Base-by-base conservation (phyloP, 306 rosid genomes). In the Notholithocarpus densiflorus region DNA sequence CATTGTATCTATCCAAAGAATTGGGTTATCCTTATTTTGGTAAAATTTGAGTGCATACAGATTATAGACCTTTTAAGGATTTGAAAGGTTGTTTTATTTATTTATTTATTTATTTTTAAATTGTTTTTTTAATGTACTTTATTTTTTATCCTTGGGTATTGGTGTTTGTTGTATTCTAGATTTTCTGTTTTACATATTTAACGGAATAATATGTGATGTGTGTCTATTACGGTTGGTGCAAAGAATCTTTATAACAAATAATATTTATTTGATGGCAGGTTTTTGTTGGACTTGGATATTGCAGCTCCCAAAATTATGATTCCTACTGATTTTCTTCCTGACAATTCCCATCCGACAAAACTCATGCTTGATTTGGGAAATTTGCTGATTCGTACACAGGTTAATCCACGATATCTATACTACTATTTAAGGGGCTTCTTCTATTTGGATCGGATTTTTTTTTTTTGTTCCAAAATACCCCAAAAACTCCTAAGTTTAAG, bases 241-340 rank as follows among this genome's bases (percentile, higher is more conserved):
- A 66, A n/a, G 1, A 21, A 40, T 40, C 45, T 40, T 40, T 40
- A 40, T 40, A 7, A 48, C 79, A 75, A 68, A 81, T 72, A 61
- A 71, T 62, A 77, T 82, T 72, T 79, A 20, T 78, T 81, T 51
- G 79, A 62, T 87, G 73, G 68, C 84, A 95, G 99, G 92, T 95
- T 95, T 91, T 82, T 92, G 81, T 75, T 95, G 88, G 92, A 95
- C 87, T 87, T 95, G 87, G 98, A 95, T 78, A 95, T 95, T 80
- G 99, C 99, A 18, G 99, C 99, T 80, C 99, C 99, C 54, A 95
- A 95, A 88, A 91, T 95, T 81, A 91, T 96, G 57, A 90, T 95
- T 83, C 99, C 99, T 77, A 90, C 99, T 21, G 92, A 91, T 71
- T 93, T 93, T 88, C 77, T 84, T 87, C 99, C 97, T 0, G 94